Evolutionary conservation across 768 basidiomycete genomes (phyloP).

Genomic region (Pulveroboletus sp.): DNA sequence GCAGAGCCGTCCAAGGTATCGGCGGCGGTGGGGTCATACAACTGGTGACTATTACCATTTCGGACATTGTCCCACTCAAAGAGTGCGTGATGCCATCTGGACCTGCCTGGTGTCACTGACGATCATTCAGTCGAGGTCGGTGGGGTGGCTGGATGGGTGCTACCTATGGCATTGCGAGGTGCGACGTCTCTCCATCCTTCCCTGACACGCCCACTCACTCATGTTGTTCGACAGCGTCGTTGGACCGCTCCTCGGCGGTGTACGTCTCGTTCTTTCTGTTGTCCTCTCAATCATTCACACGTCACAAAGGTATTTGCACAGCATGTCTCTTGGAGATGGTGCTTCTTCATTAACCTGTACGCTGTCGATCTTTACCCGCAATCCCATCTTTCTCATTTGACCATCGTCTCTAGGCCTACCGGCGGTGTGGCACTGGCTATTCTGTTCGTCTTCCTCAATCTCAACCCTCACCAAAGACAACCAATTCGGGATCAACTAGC

Average conservation of each 20-base stretch:
- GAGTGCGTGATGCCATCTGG: conserved; percentile 42
- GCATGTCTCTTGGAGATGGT: conserved; percentile 78
- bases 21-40: conserved; percentile 78
- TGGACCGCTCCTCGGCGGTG: conserved; percentile 78
- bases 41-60: conserved; percentile 69
- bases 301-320: conserved; percentile 54
- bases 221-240: conserved; percentile 40
- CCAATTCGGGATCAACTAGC: conserved; percentile 52
- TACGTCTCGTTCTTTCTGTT: conserved; percentile 30
- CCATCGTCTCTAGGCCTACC: conserved; percentile 47
- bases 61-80: conserved; percentile 76
- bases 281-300: no score
- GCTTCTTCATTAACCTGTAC: conserved; percentile 70
- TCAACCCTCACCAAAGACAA: conserved; percentile 65
- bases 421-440: conserved; percentile 54
- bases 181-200: not conserved
- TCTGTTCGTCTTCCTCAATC: conserved; percentile 69
- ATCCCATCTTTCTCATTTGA: not conserved
- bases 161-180: conserved; percentile 68
- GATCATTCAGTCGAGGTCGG: conserved; percentile 56
- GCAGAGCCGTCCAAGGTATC: conserved; percentile 76
- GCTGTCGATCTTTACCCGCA: conserved; percentile 8
- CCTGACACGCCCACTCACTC: not conserved
- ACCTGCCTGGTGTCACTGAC: conserved; percentile 13
- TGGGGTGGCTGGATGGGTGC: conserved; percentile 70